These are phyloP conservation scores for Talaromyces sp. DNA, from an alignment of 2,329 filamentous ascomycete species.

Conservation along the genomic window DNA sequence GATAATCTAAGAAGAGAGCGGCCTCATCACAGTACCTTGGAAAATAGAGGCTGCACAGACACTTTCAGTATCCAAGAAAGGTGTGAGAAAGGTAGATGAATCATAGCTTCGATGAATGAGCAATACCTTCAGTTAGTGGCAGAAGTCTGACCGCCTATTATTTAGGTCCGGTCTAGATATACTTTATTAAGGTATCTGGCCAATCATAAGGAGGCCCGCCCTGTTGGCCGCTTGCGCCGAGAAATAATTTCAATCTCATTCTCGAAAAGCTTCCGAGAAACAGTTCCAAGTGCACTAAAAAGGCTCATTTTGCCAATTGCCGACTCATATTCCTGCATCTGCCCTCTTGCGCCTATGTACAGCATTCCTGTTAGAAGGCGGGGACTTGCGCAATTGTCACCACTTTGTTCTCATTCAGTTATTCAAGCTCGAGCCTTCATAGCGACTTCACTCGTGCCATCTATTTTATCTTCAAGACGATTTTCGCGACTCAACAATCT, in stretches of 20 bases:
- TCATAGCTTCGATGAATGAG: not conserved
- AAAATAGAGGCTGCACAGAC: not conserved
- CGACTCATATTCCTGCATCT: not conserved
- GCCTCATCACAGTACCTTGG: not conserved
- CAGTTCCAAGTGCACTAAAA: not conserved
- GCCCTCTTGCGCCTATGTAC: not conserved
- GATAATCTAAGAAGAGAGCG: not conserved
- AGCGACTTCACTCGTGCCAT: not conserved
- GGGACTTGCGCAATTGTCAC: not conserved
- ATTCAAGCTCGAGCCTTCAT: not conserved
- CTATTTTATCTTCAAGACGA: not conserved
- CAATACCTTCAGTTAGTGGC: constrained; percentile 1
- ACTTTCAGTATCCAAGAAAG: not conserved
- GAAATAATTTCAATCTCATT: constrained; percentile 3
- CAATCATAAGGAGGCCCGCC: not conserved
- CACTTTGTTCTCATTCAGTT: not conserved
- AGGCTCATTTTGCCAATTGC: too few species aligned
- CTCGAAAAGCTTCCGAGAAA: not conserved
- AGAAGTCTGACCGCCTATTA: constrained; percentile 6
- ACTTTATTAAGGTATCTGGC: not conserved
- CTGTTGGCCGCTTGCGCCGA: not conserved
- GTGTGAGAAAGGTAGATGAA: not conserved
- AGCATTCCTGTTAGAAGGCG: not conserved
- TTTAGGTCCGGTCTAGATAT: not conserved
- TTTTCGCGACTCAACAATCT: constrained; percentile 5